phyloP scores from a whole-genome alignment of 352 stramenopile species.

The Pythium volutum region DNA sequence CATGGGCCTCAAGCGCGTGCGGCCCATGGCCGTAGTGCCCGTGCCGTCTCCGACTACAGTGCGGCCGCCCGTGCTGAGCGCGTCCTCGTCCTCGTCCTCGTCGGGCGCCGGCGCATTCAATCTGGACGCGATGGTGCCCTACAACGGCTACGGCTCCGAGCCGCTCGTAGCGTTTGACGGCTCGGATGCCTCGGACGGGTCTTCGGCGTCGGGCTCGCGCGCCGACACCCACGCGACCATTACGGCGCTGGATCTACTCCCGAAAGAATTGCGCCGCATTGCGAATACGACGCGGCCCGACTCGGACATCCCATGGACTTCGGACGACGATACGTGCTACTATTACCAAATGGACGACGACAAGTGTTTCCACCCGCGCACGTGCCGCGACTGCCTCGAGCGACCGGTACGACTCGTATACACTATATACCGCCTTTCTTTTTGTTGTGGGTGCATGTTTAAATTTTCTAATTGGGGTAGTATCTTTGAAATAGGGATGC shows the following conservation, averaged over 20 bases:
- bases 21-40: not conserved
- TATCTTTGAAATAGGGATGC: no score
- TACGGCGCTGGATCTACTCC: conserved; percentile 17
- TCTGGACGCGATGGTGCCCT: not conserved
- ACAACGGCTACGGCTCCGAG: not conserved
- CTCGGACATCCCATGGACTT: conserved; percentile 16
- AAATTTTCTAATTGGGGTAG: not conserved
- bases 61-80: not conserved
- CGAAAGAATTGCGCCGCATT: conserved; percentile 10
- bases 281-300: conserved; percentile 12
- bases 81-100: conserved; percentile 12
- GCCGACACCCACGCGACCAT: conserved; percentile 6
- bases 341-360: conserved; percentile 18
- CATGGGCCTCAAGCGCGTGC: conserved; percentile 21
- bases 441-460: no score
- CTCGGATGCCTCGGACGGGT: not conserved
- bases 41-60: not conserved
- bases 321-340: conserved; percentile 13
- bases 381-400: conserved; percentile 17
- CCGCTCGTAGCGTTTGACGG: not conserved
- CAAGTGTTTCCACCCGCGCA: conserved; percentile 14
- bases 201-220: not conserved
- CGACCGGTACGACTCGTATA: not conserved
- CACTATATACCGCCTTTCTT: not conserved
- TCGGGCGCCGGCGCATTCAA: conserved; percentile 6